Evolutionary conservation across 306 rosid genomes (phyloP).

Genomic region (Lupinus albus): DNA sequence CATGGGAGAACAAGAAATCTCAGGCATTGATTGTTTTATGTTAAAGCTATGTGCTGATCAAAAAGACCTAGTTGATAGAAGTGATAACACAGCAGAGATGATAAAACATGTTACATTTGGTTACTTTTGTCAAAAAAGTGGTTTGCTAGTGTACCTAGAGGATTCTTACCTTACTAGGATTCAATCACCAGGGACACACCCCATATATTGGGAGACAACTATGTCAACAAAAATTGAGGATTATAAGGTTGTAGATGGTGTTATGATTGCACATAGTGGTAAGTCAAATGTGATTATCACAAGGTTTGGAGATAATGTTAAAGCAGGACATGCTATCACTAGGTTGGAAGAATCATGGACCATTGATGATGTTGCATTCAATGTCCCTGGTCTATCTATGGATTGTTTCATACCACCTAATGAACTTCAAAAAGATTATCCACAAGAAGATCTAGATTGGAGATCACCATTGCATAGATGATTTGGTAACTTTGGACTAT

Average conservation of each 20-base stretch:
- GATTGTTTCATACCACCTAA: conserved; percentile 90
- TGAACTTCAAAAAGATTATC: conserved; percentile 56
- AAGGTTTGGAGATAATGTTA: conserved; percentile 75
- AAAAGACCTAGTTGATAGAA: conserved; percentile 67
- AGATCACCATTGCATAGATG: conserved; percentile 53
- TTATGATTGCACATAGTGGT: conserved; percentile 82
- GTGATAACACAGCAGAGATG: conserved; percentile 92
- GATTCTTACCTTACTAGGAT: conserved; percentile 89
- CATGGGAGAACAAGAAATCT: conserved; percentile 83
- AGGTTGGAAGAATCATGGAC: conserved; percentile 81
- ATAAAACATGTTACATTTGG: conserved; percentile 85
- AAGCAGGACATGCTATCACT: conserved; percentile 66
- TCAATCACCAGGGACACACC: conserved; percentile 80
- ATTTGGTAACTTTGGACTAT: conserved; percentile 18
- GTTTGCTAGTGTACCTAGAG: conserved; percentile 68
- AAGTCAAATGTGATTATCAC: conserved; percentile 66
- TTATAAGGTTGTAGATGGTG: conserved; percentile 71
- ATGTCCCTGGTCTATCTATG: conserved; percentile 78
- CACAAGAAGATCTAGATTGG: conserved; percentile 58
- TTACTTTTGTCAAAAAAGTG: conserved; percentile 87
- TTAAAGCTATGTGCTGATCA: conserved; percentile 77
- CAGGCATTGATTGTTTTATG: conserved; percentile 72
- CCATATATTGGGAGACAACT: conserved; percentile 91
- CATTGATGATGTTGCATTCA: conserved; percentile 88
- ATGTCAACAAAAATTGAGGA: conserved; percentile 82